phyloP scores from a whole-genome alignment of 352 stramenopile genomes.

The Pythium myriotylum region DNA sequence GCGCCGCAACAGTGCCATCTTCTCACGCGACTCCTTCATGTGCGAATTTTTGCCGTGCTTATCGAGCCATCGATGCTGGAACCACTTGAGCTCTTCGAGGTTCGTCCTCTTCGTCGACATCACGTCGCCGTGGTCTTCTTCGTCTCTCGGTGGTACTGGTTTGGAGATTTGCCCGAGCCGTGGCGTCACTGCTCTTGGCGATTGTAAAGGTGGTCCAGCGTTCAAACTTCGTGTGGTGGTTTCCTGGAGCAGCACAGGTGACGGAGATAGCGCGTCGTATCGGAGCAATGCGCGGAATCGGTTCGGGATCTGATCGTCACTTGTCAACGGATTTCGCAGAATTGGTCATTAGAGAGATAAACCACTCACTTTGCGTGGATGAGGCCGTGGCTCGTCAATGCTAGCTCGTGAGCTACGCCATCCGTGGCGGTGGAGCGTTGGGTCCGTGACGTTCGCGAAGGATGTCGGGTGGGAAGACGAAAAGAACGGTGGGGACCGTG shows the following conservation, averaged over 20 bases:
- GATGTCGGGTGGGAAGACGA: constrained; percentile 27
- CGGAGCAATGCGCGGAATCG: constrained; percentile 39
- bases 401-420: constrained; percentile 51
- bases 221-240: background rate
- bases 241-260: background rate
- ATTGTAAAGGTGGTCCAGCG: background rate
- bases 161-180: background rate
- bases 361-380: constrained; percentile 41
- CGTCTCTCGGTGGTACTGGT: constrained; percentile 3
- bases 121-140: background rate
- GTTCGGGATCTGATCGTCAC: constrained; percentile 35
- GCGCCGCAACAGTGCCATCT: constrained; percentile 65
- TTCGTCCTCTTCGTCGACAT: constrained; percentile 36
- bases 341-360: too few species aligned
- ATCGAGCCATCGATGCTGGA: constrained; percentile 75
- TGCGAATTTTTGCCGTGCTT: constrained; percentile 74
- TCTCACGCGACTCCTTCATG: constrained; percentile 67
- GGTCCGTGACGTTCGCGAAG: constrained; percentile 58
- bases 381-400: constrained; percentile 21
- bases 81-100: constrained; percentile 71
- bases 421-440: constrained; percentile 50
- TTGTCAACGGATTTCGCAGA: too few species aligned
- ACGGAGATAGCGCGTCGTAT: constrained; percentile 23
- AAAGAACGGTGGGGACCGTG: constrained; percentile 10
- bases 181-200: background rate